Evolutionary conservation across 106 monocot genomes (phyloP).

Genomic region (Triglochin maritima): DNA sequence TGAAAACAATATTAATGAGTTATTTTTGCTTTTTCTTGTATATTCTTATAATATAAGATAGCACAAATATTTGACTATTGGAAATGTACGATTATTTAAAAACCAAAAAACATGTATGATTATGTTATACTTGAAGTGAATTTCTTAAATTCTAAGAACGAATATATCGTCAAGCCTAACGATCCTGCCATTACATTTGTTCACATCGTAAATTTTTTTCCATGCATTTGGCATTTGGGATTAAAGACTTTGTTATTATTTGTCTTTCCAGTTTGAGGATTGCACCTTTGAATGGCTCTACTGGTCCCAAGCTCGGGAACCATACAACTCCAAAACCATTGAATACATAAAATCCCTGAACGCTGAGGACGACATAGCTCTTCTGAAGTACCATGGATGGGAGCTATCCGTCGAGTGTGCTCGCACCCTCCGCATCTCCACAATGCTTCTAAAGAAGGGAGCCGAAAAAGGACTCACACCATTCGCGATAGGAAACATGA

Average conservation of each 20-base stretch:
- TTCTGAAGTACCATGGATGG: conserved; percentile 78
- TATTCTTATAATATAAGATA: too few relatives aligned
- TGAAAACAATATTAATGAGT: too few relatives aligned
- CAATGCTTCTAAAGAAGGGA: conserved; percentile 95
- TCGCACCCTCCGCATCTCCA: conserved; percentile 61
- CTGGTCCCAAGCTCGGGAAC: conserved; percentile 77
- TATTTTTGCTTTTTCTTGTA: too few relatives aligned
- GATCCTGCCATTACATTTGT: too few relatives aligned
- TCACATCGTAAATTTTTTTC: too few relatives aligned
- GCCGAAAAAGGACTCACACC: conserved; percentile 57
- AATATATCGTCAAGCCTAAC: too few relatives aligned
- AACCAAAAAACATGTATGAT: too few relatives aligned
- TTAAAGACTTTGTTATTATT: background rate
- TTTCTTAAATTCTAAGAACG: too few relatives aligned
- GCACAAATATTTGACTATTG: too few relatives aligned
- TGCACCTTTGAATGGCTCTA: conserved; percentile 93
- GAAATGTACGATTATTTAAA: too few relatives aligned
- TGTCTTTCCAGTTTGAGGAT: conserved; percentile 71
- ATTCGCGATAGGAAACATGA: conserved; percentile 56
- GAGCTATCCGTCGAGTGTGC: conserved; percentile 48
- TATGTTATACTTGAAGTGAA: too few relatives aligned
- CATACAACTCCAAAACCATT: conserved; percentile 36
- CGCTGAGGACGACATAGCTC: conserved; percentile 63
- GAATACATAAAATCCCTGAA: conserved; percentile 69
- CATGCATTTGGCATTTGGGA: too few relatives aligned